Conservation (phyloP, 1,284 basidiomycete genomes). For the Trametes pubescens region DNA sequence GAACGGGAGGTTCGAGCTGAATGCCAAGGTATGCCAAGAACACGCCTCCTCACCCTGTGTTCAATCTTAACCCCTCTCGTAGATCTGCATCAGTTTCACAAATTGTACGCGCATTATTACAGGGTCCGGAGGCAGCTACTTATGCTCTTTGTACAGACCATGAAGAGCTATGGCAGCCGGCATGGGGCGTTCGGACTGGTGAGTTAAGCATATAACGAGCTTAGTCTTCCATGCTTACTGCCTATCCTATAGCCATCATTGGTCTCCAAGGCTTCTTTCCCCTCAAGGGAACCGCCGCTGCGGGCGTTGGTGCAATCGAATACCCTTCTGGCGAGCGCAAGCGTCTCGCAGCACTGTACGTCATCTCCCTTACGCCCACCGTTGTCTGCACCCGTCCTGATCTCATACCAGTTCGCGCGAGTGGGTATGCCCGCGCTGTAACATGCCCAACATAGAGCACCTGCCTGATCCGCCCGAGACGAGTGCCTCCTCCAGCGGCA, state of each 20-base stretch:
- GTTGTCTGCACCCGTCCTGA: conserved; percentile 19
- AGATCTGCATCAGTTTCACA: conserved; percentile 96
- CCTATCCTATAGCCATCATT: conserved; percentile 71
- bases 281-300: conserved; percentile 87
- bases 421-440: conserved; percentile 85
- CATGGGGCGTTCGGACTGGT: conserved; percentile 97
- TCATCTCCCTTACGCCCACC: conserved; percentile 21
- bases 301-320: conserved; percentile 90
- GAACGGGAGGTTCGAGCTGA: conserved; percentile 93
- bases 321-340: conserved; percentile 81
- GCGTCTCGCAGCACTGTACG: conserved; percentile 82
- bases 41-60: not conserved
- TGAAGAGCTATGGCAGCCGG: conserved; percentile 95
- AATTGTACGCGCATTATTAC: conserved; percentile 64
- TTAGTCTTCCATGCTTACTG: conserved; percentile 19
- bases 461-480: conserved; percentile 68
- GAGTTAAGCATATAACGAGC: conserved; percentile 30
- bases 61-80: not conserved
- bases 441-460: conserved; percentile 70
- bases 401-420: conserved; percentile 68
- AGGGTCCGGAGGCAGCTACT: conserved; percentile 11
- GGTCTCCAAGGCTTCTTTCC: conserved; percentile 94
- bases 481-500: conserved; percentile 11
- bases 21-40: conserved; percentile 80
- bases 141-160: conserved; percentile 61